Percentiles rank a stretch among this genome's conserved stretches.
These are phyloP conservation scores for Citrus maxima DNA, from an alignment of 345 rosid species.

Conservation along the genomic window DNA sequence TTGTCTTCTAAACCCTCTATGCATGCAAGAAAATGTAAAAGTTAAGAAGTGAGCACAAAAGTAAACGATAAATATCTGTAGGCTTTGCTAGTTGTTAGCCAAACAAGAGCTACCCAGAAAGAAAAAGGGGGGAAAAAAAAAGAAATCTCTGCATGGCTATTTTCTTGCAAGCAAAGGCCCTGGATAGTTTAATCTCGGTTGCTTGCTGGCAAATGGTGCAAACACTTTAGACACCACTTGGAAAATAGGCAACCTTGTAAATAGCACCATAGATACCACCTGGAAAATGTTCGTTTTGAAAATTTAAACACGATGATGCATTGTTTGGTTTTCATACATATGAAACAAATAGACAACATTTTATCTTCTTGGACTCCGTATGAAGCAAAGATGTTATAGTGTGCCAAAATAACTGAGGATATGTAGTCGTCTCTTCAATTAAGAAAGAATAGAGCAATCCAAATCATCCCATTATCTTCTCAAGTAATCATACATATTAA, in stretches of 20 bases:
- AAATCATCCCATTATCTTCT: background rate
- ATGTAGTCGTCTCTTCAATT: background rate
- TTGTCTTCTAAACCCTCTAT: background rate
- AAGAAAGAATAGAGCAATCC: background rate
- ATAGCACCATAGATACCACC: background rate
- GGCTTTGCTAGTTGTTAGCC: slow-evolving; percentile 9
- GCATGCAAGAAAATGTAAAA: background rate
- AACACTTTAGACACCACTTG: slow-evolving; percentile 34
- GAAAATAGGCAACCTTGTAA: slow-evolving; percentile 47
- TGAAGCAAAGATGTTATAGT: background rate
- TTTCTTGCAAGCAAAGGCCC: slow-evolving; percentile 13
- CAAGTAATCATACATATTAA: background rate
- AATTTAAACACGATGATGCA: background rate
- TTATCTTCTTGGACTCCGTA: background rate
- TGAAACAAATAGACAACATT: background rate
- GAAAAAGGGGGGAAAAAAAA: background rate
- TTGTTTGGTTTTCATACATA: background rate
- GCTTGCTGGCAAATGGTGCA: slow-evolving; percentile 59
- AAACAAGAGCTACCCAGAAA: slow-evolving; percentile 18
- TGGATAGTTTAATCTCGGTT: slow-evolving; percentile 34
- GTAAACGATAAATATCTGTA: background rate
- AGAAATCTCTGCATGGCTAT: slow-evolving; percentile 9
- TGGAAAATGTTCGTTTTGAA: background rate
- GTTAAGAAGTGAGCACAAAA: background rate
- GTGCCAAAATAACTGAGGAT: background rate